These are phyloP conservation scores for Trichosporon ovoides DNA, from an alignment of 1,284 basidiomycete species.

Conservation along the genomic window DNA sequence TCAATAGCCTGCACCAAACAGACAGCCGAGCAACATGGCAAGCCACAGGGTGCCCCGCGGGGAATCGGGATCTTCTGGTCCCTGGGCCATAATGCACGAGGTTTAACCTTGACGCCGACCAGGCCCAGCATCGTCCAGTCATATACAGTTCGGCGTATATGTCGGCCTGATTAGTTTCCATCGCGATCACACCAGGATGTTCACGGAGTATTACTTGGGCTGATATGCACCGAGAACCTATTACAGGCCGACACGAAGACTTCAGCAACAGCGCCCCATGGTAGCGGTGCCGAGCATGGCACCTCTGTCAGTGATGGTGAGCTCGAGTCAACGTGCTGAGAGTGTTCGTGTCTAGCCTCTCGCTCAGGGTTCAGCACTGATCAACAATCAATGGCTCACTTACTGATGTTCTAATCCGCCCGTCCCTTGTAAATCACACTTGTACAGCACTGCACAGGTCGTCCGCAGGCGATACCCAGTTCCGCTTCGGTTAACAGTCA, in stretches of 20 bases:
- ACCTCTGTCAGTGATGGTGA: background rate
- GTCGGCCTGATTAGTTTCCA: background rate
- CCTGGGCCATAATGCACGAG: background rate
- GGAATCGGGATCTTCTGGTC: background rate
- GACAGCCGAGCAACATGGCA: background rate
- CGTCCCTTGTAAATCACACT: too few relatives aligned
- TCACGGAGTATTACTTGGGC: conserved; percentile 1
- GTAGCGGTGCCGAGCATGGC: background rate
- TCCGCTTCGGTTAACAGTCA: too few relatives aligned
- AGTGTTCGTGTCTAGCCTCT: too few relatives aligned
- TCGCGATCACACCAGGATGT: background rate
- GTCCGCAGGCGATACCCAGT: too few relatives aligned
- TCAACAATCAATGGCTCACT: too few relatives aligned
- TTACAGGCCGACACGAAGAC: background rate
- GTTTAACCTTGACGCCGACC: background rate
- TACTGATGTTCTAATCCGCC: too few relatives aligned
- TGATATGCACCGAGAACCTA: conserved; percentile 6
- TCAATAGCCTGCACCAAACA: background rate
- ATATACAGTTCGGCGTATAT: background rate
- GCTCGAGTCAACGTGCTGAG: background rate
- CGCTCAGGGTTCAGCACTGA: too few relatives aligned
- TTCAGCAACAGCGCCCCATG: background rate
- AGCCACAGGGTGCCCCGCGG: conserved; percentile 5
- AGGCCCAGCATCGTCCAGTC: background rate
- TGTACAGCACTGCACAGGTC: too few relatives aligned